Evolutionary conservation across 2,329 filamentous ascomycete species (phyloP).

Genomic region (Tolypocladium tropicale): DNA sequence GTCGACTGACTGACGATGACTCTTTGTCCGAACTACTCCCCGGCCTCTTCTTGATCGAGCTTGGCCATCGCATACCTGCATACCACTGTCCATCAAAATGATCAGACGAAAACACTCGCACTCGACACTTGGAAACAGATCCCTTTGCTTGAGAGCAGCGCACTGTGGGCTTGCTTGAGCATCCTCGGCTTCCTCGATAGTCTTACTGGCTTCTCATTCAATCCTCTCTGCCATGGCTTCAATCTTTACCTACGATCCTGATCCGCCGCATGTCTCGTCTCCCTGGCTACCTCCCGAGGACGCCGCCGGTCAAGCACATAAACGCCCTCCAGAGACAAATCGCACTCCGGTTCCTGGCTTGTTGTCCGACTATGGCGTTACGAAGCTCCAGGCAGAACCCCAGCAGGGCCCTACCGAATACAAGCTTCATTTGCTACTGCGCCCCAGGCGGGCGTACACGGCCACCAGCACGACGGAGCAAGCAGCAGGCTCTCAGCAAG

Average conservation of each 20-base stretch:
- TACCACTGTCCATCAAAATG: not conserved
- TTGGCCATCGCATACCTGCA: not conserved
- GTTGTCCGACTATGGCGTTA: slow-evolving; percentile 54
- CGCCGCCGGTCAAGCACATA: slow-evolving; percentile 23
- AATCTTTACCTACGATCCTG: slow-evolving; percentile 88
- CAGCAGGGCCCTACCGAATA: slow-evolving; percentile 95
- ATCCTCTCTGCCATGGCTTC: slow-evolving; percentile 58
- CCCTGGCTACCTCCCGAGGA: slow-evolving; percentile 66
- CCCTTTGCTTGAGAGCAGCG: not conserved
- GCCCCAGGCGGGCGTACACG: slow-evolving; percentile 64
- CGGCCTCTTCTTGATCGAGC: not conserved
- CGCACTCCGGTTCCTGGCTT: slow-evolving; percentile 22
- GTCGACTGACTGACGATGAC: not conserved
- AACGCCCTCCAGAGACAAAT: slow-evolving; percentile 12
- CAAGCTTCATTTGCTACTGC: slow-evolving; percentile 81
- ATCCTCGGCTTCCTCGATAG: not conserved
- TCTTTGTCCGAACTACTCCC: not conserved
- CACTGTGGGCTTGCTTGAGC: not conserved
- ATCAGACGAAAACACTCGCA: not conserved
- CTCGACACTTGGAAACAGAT: not conserved
- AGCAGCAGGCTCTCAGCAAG: slow-evolving; percentile 1
- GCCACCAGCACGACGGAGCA: slow-evolving; percentile 50
- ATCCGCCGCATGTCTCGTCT: slow-evolving; percentile 78
- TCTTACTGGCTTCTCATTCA: not conserved
- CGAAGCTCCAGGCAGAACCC: slow-evolving; percentile 77